Evolutionary conservation across 1,139 yeast genomes (phyloP).

Genomic region (Saccharomyces hybrid): DNA sequence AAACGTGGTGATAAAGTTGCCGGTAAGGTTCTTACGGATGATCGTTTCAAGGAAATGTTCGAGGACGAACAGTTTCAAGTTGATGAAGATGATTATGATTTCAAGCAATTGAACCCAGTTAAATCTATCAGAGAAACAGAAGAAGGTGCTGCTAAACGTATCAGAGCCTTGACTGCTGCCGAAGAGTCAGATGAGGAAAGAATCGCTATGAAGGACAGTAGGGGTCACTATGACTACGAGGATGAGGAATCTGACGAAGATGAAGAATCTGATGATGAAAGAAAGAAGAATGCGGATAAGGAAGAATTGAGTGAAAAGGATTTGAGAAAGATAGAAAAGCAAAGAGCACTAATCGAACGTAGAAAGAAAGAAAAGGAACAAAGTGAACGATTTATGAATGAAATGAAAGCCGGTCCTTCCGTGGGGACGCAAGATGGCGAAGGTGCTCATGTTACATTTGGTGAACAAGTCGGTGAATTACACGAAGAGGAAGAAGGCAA

Average conservation of each 20-base stretch:
- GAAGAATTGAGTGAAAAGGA: slow-evolving; percentile 32
- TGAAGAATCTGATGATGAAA: slow-evolving; percentile 32
- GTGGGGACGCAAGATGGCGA: neutral
- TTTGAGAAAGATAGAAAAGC: slow-evolving; percentile 42
- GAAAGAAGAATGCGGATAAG: slow-evolving; percentile 33
- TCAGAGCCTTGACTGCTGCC: slow-evolving; percentile 74
- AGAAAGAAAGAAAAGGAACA: slow-evolving; percentile 45
- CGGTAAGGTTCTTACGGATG: slow-evolving; percentile 36
- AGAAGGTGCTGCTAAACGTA: slow-evolving; percentile 38
- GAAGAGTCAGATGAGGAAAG: slow-evolving; percentile 80
- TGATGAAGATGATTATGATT: slow-evolving; percentile 81
- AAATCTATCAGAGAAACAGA: slow-evolving; percentile 44
- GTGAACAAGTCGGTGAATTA: slow-evolving; percentile 39
- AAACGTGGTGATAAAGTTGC: slow-evolving; percentile 41
- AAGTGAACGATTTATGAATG: slow-evolving; percentile 46
- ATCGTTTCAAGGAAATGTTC: slow-evolving; percentile 75
- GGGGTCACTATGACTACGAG: slow-evolving; percentile 28
- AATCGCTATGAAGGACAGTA: slow-evolving; percentile 34
- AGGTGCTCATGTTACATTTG: slow-evolving; percentile 19
- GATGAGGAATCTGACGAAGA: slow-evolving; percentile 31
- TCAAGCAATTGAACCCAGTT: slow-evolving; percentile 86
- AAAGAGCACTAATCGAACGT: slow-evolving; percentile 33
- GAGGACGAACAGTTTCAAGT: slow-evolving; percentile 91
- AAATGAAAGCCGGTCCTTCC: slow-evolving; percentile 47
- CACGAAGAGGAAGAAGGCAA: slow-evolving; percentile 37